These are phyloP conservation scores for Pichia nanzhaoensis DNA, from an alignment of 805 yeast species.

Conservation along the genomic window DNA sequence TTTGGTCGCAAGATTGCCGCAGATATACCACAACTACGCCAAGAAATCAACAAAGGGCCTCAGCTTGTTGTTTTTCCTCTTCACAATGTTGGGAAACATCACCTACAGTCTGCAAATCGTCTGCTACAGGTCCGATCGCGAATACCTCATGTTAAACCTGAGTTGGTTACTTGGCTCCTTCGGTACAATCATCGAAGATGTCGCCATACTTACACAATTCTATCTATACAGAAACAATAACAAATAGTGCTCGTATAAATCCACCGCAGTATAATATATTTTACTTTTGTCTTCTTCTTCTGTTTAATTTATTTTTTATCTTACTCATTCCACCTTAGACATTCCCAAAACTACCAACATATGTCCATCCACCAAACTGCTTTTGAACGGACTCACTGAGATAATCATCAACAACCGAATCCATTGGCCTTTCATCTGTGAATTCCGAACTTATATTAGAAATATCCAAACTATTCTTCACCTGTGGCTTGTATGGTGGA, in stretches of 20 bases:
- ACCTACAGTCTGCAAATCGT: slow-evolving; percentile 72
- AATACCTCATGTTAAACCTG: slow-evolving; percentile 53
- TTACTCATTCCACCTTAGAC: too few species aligned
- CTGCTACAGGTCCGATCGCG: slow-evolving; percentile 53
- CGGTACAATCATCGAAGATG: slow-evolving; percentile 71
- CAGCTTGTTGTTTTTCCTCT: slow-evolving; percentile 70
- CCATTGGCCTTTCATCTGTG: slow-evolving; percentile 88
- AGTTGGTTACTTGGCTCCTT: slow-evolving; percentile 77
- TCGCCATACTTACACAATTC: slow-evolving; percentile 60
- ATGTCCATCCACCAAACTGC: slow-evolving; percentile 99
- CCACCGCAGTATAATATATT: neutral
- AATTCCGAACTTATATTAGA: slow-evolving; percentile 90
- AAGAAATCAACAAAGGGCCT: slow-evolving; percentile 82
- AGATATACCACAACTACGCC: slow-evolving; percentile 69
- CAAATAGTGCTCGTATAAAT: too few species aligned
- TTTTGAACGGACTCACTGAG: slow-evolving; percentile 92
- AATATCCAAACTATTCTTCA: slow-evolving; percentile 78
- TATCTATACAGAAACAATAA: slow-evolving; percentile 39
- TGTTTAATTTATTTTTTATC: too few species aligned
- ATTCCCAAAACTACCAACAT: slow-evolving; percentile 48
- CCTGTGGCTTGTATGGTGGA: slow-evolving; percentile 94
- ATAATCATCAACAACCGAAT: slow-evolving; percentile 89
- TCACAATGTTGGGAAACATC: slow-evolving; percentile 67
- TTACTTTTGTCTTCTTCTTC: too few species aligned
- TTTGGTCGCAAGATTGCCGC: slow-evolving; percentile 73